Percentiles rank a stretch among this genome's conserved stretches.
Conservation (phyloP, 768 basidiomycete species). For the Mycena sanguinolenta region DNA sequence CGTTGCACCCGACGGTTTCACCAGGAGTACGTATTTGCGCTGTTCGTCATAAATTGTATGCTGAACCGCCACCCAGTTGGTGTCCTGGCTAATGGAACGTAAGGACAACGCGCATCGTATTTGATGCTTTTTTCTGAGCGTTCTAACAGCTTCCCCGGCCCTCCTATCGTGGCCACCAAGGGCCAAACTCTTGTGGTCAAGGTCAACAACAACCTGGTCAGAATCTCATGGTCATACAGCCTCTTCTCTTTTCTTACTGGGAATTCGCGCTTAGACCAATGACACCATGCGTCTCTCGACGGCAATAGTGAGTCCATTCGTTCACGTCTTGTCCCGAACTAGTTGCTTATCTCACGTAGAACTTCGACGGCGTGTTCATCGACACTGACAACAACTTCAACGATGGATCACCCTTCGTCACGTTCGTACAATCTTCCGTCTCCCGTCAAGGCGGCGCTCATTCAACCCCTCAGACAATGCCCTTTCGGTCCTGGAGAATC, state of each 20-base stretch:
- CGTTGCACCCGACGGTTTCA: constrained; percentile 11
- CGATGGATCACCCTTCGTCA: constrained; percentile 22
- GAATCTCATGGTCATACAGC: background rate
- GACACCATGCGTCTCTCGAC: constrained; percentile 18
- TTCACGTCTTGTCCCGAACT: background rate
- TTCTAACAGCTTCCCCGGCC: constrained; percentile 31
- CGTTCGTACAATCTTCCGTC: background rate
- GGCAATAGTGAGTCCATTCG: constrained; percentile 3
- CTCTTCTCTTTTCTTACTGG: background rate
- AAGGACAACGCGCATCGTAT: background rate
- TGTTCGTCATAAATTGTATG: background rate
- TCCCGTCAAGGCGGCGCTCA: background rate
- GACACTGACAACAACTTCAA: constrained; percentile 11
- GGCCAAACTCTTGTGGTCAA: constrained; percentile 15
- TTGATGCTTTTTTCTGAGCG: background rate
- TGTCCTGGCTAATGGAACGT: constrained; percentile 23
- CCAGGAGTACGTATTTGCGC: background rate
- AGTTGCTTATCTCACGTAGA: background rate
- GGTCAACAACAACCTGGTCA: constrained; percentile 32
- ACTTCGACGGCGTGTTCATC: constrained; percentile 26
- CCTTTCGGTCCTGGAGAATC: constrained; percentile 14
- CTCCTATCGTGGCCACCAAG: constrained; percentile 22
- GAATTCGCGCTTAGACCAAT: constrained; percentile 3
- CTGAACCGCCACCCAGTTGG: background rate
- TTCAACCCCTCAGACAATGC: background rate